phyloP scores from a whole-genome alignment of 2,329 filamentous ascomycete genomes.

The Microdochium trichocladiopsis region DNA sequence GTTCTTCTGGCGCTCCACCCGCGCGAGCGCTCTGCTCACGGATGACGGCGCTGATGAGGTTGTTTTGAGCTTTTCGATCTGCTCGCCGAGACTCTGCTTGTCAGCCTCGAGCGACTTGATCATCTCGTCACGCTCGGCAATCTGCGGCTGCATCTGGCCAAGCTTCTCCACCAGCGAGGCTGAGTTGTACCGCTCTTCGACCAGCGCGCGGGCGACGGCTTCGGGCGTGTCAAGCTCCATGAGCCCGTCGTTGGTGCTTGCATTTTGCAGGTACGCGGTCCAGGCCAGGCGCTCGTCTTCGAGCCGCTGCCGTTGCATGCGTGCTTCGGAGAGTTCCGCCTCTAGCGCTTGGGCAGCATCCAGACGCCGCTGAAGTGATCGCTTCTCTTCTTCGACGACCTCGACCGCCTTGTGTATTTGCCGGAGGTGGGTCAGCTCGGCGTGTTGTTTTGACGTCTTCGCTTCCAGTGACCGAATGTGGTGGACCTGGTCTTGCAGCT shows the following conservation, averaged over 20 bases:
- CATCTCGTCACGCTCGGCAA: conserved; percentile 67
- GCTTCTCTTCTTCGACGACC: conserved; percentile 92
- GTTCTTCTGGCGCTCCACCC: conserved; percentile 78
- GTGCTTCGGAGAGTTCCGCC: conserved; percentile 69
- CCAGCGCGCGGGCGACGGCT: conserved; percentile 74
- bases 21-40: conserved; percentile 52
- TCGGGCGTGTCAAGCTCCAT: conserved; percentile 83
- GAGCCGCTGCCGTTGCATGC: conserved; percentile 75
- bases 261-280: conserved; percentile 74
- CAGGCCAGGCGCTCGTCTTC: conserved; percentile 85
- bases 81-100: conserved; percentile 53
- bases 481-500: conserved; percentile 85
- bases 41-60: conserved; percentile 40
- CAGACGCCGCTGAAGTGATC: conserved; percentile 69
- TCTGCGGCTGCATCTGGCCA: conserved; percentile 71
- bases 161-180: conserved; percentile 75
- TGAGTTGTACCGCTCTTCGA: conserved; percentile 74
- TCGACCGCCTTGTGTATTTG: conserved; percentile 82
- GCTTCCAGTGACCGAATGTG: conserved; percentile 82
- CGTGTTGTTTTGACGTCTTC: conserved; percentile 69
- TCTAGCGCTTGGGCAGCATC: conserved; percentile 68
- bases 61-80: conserved; percentile 64
- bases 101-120: conserved; percentile 68
- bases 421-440: conserved; percentile 75
- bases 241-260: conserved; percentile 50